Evolutionary conservation across 192 early-diverging fungal species (phyloP), one percentile per base, ranked within the genome.

Genomic region (Jimgerdemannia lactiflua): DNA sequence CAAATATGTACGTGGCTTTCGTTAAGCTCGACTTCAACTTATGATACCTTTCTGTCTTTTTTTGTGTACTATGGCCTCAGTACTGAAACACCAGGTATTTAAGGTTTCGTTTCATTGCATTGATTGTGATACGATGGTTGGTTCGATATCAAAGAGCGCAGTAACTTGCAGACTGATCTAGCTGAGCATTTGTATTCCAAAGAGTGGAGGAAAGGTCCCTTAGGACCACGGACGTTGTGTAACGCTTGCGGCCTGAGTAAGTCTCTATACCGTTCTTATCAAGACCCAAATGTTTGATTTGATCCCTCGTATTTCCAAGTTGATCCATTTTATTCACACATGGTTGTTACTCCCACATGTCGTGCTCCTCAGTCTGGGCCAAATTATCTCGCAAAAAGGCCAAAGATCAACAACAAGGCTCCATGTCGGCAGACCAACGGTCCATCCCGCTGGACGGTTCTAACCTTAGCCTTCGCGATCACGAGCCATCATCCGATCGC

Each of bases 141-240:
- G 29, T 29, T 29, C 29, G 29, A 29, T 29, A 29, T 29, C 29
- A 29, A 29, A 29, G 29, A 29, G 29, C 29, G 29, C 29, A 29
- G 29, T 29, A 29, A 29, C 29, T 29, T 29, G 29, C 1, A 29
- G 29, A 29, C 29, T 29, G 29, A 29, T 29, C 29, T 1, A 29
- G 29, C 29, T 29, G 29, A 29, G 29, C 29, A 29, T 29, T 29
- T 29, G 1, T 29, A 29, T 29, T 29, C 29, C 29, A 29, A 29
- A 10, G 88, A 87, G 75, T 89, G 88, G 88, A 74, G 88, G 65
- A 76, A 80, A 44, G 88, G 88, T 20, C 88, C 85, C 44, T 83
- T 82, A n/a, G 88, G 88, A 4, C 85, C 85, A 64, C 86, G 87
- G 67, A 86, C 83, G 70, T 69, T 89, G 2, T 89, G 88, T 67